These are phyloP conservation scores for Hamigera avellanea DNA, from an alignment of 495 filamentous ascomycete genomes.

Conservation along the genomic window DNA sequence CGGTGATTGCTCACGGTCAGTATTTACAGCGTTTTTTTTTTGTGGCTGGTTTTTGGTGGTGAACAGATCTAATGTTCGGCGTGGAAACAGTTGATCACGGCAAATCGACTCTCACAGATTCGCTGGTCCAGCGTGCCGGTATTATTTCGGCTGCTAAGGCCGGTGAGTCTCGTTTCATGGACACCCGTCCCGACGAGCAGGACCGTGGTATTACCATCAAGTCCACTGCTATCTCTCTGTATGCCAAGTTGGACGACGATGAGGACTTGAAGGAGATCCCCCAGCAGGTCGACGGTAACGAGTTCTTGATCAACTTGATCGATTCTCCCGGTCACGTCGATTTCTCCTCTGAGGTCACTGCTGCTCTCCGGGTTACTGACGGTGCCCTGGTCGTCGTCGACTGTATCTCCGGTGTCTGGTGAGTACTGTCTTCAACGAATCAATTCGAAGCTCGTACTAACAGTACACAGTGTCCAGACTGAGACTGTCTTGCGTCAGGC, in stretches of 20 bases:
- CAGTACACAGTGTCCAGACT: slow-evolving; percentile 67
- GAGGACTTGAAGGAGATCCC: slow-evolving; percentile 95
- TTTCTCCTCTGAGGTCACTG: slow-evolving; percentile 99
- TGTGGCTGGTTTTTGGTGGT: neutral
- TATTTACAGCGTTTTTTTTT: slow-evolving; percentile 3
- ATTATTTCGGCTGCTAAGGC: slow-evolving; percentile 98
- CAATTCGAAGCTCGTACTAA: no score
- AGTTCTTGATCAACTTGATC: slow-evolving; percentile 99
- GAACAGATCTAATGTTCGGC: neutral
- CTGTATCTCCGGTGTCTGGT: slow-evolving; percentile 91
- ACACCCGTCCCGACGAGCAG: slow-evolving; percentile 95
- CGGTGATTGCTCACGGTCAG: slow-evolving; percentile 97
- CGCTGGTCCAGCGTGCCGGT: slow-evolving; percentile 96
- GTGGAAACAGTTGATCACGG: slow-evolving; percentile 97
- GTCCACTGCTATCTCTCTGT: slow-evolving; percentile 98
- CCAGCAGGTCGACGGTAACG: slow-evolving; percentile 74
- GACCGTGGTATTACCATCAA: slow-evolving; percentile 99
- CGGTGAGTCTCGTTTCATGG: slow-evolving; percentile 88
- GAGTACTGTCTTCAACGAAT: slow-evolving; percentile 12
- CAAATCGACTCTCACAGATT: slow-evolving; percentile 98
- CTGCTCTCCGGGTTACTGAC: slow-evolving; percentile 98
- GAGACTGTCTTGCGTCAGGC: slow-evolving; percentile 99
- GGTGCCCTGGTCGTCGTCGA: slow-evolving; percentile 99
- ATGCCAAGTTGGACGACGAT: slow-evolving; percentile 66
- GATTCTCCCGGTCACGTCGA: slow-evolving; percentile 99